Percentiles rank a stretch among this genome's conserved stretches.
Evolutionary conservation across 2,329 filamentous ascomycete species (phyloP).

Genomic region (Nemania abortiva): DNA sequence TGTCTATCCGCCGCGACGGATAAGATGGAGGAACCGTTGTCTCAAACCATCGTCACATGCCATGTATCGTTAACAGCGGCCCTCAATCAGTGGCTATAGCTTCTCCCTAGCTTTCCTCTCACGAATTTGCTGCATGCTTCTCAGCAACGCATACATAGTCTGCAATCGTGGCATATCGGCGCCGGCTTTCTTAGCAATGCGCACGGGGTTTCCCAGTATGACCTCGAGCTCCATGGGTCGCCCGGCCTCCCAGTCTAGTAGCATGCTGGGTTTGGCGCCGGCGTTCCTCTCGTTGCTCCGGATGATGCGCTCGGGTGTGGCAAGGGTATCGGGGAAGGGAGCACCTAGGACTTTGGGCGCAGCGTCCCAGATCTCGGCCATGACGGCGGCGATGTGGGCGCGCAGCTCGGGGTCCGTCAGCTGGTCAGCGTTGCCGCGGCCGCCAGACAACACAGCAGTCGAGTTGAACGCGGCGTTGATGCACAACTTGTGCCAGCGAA

Average conservation of each 20-base stretch:
- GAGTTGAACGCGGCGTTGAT: slow-evolving; percentile 84
- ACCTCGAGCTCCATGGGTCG: slow-evolving; percentile 78
- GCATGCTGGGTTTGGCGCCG: slow-evolving; percentile 75
- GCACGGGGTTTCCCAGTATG: slow-evolving; percentile 77
- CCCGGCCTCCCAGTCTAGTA: slow-evolving; percentile 76
- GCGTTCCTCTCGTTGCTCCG: slow-evolving; percentile 72
- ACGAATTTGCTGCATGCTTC: slow-evolving; percentile 69
- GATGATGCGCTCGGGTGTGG: slow-evolving; percentile 72
- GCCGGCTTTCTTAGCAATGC: slow-evolving; percentile 71
- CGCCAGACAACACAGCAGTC: slow-evolving; percentile 74
- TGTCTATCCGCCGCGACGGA: not conserved
- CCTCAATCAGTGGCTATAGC: slow-evolving; percentile 45
- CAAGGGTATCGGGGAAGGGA: slow-evolving; percentile 70
- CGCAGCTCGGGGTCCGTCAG: slow-evolving; percentile 71
- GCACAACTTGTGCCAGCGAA: slow-evolving; percentile 81
- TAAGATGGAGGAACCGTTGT: not conserved
- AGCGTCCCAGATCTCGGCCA: slow-evolving; percentile 76
- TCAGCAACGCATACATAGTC: slow-evolving; percentile 74
- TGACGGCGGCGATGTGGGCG: slow-evolving; percentile 72
- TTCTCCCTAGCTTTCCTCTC: slow-evolving; percentile 55
- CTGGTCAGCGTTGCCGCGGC: slow-evolving; percentile 75
- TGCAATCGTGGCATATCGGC: slow-evolving; percentile 75
- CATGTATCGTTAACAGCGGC: not conserved
- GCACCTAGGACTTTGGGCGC: slow-evolving; percentile 72
- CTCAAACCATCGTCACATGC: not conserved